Evolutionary conservation across 768 basidiomycete genomes (phyloP).

Genomic region (Mycena pura): DNA sequence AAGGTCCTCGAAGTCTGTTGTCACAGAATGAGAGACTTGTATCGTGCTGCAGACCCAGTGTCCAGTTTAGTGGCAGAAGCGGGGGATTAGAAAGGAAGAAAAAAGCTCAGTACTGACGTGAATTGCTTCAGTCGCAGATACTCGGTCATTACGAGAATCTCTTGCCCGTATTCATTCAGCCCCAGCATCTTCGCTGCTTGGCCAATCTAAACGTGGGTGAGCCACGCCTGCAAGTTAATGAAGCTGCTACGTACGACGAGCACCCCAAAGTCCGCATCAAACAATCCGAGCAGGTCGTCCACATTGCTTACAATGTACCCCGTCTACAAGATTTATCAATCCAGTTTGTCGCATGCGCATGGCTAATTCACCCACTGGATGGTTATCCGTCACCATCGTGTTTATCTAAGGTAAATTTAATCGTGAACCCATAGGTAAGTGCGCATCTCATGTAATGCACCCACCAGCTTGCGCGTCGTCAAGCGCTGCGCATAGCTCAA

Average conservation of each 20-base stretch:
- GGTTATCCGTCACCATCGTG: constrained; percentile 67
- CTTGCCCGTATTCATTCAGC: constrained; percentile 74
- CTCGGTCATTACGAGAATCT: constrained; percentile 80
- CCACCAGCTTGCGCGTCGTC: constrained; percentile 77
- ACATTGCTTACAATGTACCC: constrained; percentile 84
- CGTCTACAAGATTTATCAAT: too few relatives aligned
- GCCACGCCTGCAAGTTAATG: neutral
- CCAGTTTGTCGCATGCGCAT: too few relatives aligned
- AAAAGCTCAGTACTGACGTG: constrained; percentile 51
- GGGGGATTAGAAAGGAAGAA: neutral
- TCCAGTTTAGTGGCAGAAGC: too few relatives aligned
- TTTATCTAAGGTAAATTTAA: constrained; percentile 58
- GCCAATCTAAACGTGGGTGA: constrained; percentile 44
- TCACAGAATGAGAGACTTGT: constrained; percentile 73
- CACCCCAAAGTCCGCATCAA: constrained; percentile 81
- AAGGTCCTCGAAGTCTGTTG: constrained; percentile 75
- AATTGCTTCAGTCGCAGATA: constrained; percentile 79
- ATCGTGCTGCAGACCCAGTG: constrained; percentile 52
- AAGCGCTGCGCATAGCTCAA: constrained; percentile 78
- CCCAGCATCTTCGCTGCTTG: constrained; percentile 77
- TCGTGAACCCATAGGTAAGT: neutral
- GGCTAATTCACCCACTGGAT: constrained; percentile 50
- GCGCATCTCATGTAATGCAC: constrained; percentile 26
- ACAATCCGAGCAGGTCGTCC: constrained; percentile 77
- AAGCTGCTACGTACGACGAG: constrained; percentile 46